Evolutionary conservation across 495 filamentous ascomycete genomes (phyloP), one percentile per base, ranked within the genome.

Genomic region (Penicillium mononematosum): DNA sequence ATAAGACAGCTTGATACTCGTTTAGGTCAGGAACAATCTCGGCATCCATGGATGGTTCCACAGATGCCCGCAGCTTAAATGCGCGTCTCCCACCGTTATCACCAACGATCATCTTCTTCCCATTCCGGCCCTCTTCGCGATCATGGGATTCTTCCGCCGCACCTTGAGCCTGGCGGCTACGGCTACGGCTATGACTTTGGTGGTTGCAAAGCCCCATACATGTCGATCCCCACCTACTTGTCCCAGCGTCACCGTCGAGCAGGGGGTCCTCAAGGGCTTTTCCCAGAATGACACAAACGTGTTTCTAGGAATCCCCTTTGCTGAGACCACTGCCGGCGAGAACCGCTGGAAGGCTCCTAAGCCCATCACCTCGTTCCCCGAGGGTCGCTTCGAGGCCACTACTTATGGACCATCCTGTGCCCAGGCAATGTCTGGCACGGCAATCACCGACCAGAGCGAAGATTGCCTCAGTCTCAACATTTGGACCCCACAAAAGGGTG

Each of bases 381-480:
- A 53, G 0, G 62, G 59, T n/a, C 45, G 24, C 17, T 49, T 62
- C 41, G 50, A 70, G 51, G 67, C 67, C 4, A 61, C 60, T 22
- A 16, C 58, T 19, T 68, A 58, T 22, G 63, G 63, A 7, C 59
- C 68, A 19, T 54, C 59, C 2, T 70, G 68, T 54, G 65, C 63
- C n/a, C 65, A 70, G 59, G 53, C 50, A 14, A 66, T 62, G 54
- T 66, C 65, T 8, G 62, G 64, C 53, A 63, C 50, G 17, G 52
- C 58, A 19, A 64, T 62, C 50, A 60, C 59, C 12, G 53, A 50
- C 16, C 60, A 61, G 42, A 63, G 66, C 43, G 68, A 71, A 50
- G 66, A 68, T 29, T 71, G 68, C 31, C 54, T 71, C 43, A 65
- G 56, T 54, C 55, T 71, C 27, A 71, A 71, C n/a, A 54, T 67